phyloP scores from a whole-genome alignment of 23 red algal species.

The Cyanidioschyzon merolae region DNA sequence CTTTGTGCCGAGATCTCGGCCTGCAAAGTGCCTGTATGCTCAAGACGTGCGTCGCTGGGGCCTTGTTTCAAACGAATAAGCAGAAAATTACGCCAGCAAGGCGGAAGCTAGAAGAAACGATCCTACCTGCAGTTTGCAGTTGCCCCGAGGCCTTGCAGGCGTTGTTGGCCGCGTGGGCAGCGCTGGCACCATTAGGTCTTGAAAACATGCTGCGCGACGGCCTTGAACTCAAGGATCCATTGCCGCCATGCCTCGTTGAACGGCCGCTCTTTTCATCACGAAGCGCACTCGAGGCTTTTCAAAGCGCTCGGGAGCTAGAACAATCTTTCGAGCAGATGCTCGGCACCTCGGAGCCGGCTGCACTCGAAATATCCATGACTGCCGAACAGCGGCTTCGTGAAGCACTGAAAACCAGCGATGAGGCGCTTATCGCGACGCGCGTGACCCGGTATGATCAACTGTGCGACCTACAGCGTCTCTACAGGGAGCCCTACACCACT shows the following conservation, averaged over 20 bases:
- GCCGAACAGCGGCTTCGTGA: background rate
- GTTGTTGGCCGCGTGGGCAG: background rate
- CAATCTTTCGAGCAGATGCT: background rate
- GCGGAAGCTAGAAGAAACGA: background rate
- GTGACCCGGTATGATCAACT: background rate
- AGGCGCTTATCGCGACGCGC: background rate
- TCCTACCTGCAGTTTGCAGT: background rate
- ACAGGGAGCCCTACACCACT: background rate
- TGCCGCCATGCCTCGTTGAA: background rate
- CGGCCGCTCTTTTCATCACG: background rate
- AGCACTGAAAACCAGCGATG: background rate
- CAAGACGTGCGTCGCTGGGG: background rate
- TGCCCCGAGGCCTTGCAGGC: background rate
- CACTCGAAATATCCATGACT: background rate
- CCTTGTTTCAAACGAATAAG: background rate
- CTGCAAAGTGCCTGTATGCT: background rate
- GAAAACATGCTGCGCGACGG: background rate
- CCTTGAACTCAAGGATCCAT: background rate
- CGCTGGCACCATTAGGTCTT: background rate
- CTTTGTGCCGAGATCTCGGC: background rate
- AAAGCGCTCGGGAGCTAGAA: background rate
- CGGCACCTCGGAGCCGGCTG: background rate
- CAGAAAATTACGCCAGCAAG: background rate
- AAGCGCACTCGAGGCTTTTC: background rate
- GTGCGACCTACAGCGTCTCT: background rate